Evolutionary conservation across 2,329 filamentous ascomycete genomes (phyloP), one percentile per base, ranked within the genome.

Genomic region (Didymella lethalis): DNA sequence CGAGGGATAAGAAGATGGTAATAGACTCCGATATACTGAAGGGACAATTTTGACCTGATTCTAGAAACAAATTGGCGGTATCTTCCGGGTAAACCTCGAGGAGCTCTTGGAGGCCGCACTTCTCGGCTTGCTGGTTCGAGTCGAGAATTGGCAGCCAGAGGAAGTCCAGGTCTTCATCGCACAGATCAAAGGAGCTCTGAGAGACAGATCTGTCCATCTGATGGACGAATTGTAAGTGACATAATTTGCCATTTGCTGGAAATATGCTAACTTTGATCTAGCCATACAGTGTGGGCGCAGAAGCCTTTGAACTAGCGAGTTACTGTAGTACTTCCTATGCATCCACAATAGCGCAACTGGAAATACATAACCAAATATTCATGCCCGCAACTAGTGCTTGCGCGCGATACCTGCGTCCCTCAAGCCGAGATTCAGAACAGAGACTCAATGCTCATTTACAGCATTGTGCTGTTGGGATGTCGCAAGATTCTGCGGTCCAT

Each of bases 131-230:
- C 46, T 56, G 12, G 47, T 82, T 14, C 53, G 53, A 5, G 53
- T 56, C 16, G 53, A 56, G 18, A 76, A 77, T 7, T 82, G 79
- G 79, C 68, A 66, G 54, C 75, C 75, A 38, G 75, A 78, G 46
- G 79, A 82, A 61, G 78, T 82, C 2, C 75, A 81, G 48, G 69
- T 80, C 1, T 75, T 82, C 45, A 66, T 73, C 45, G 64, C 64
- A 12, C 63, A 67, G 40, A 67, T 70, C 14, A 56, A 64, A 23
- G 55, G 60, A 18, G 73, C 75, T 36, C 40, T 74, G 34, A 67
- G 68, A 52, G 66, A 58, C 20, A 69, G 67, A 41, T 59, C 58
- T 6, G 61, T 64, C 26, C 71, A 75, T 54, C 59, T 61, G 8
- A 61, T 69, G 51, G 58, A 59, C n/a, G 64, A 67, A 31, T 64